Evolutionary conservation across 176 grass and related monocot species (phyloP).

Genomic region (Aegilops longissima): DNA sequence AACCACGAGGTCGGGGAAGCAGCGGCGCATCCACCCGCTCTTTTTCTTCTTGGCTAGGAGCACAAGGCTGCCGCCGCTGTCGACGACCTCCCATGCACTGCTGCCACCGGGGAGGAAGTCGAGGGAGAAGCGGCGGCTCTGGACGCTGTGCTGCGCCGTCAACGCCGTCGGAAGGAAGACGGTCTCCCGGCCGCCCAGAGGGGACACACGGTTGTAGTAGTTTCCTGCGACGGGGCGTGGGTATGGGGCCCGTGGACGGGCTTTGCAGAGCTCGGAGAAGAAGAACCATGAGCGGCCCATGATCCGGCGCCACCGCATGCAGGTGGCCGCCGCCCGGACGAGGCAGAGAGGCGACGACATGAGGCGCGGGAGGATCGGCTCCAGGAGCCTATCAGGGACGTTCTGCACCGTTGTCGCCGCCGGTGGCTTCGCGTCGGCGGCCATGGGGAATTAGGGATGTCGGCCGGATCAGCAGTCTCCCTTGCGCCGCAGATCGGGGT

Average conservation of each 20-base stretch:
- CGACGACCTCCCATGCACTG: not conserved
- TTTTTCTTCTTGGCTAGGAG: slow-evolving; percentile 7
- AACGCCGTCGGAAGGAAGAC: not conserved
- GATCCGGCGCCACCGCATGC: not conserved
- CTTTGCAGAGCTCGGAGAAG: no score
- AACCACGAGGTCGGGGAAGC: not conserved
- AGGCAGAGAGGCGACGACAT: not conserved
- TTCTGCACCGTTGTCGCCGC: not conserved
- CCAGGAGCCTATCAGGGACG: not conserved
- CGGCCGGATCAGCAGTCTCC: no score
- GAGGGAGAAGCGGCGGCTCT: not conserved
- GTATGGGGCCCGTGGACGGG: no score
- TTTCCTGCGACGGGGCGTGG: not conserved
- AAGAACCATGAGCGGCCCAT: no score
- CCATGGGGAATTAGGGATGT: not conserved
- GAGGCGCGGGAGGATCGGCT: not conserved
- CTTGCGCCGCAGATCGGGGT: no score
- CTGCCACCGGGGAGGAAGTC: not conserved
- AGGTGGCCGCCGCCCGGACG: not conserved
- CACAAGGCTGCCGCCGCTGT: not conserved
- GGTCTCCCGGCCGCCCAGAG: not conserved
- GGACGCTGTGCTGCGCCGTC: not conserved
- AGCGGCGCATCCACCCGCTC: not conserved
- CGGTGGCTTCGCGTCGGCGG: not conserved
- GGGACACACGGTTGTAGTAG: not conserved